These are phyloP conservation scores for Pestalotiopsis sp. DNA, from an alignment of 2,329 filamentous ascomycete genomes.

Conservation along the genomic window DNA sequence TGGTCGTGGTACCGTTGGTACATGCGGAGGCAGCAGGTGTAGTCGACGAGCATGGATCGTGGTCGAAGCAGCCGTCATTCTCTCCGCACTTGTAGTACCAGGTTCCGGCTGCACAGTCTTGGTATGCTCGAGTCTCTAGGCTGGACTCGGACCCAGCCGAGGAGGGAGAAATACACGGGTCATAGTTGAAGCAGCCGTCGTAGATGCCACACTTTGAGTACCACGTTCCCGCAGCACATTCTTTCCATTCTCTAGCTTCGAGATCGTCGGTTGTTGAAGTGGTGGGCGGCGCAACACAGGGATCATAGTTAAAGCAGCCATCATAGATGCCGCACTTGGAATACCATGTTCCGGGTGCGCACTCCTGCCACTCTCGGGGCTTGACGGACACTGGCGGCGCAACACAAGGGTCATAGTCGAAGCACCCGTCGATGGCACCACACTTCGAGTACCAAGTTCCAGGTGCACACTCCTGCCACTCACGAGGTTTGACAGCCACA, in stretches of 20 bases:
- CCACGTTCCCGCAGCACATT: neutral
- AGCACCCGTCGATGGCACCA: neutral
- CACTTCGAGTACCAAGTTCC: neutral
- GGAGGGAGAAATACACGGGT: neutral
- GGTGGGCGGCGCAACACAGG: neutral
- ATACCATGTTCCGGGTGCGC: neutral
- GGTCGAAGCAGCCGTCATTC: neutral
- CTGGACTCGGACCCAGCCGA: neutral
- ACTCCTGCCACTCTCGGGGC: neutral
- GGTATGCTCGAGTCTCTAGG: neutral
- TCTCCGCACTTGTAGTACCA: neutral
- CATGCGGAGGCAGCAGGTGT: neutral
- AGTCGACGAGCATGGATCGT: neutral
- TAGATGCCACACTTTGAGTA: neutral
- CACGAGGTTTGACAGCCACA: neutral
- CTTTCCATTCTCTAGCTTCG: neutral
- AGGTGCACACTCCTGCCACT: neutral
- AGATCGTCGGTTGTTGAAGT: neutral
- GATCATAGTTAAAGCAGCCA: neutral
- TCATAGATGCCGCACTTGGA: neutral
- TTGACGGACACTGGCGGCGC: neutral
- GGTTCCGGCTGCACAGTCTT: neutral
- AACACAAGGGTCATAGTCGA: neutral
- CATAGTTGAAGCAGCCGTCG: constrained; percentile 1
- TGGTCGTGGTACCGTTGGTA: constrained; percentile 1